Evolutionary conservation across 192 early-diverging fungal species (phyloP), one percentile per base, ranked within the genome.

Genomic region (Umbelopsis sp.): DNA sequence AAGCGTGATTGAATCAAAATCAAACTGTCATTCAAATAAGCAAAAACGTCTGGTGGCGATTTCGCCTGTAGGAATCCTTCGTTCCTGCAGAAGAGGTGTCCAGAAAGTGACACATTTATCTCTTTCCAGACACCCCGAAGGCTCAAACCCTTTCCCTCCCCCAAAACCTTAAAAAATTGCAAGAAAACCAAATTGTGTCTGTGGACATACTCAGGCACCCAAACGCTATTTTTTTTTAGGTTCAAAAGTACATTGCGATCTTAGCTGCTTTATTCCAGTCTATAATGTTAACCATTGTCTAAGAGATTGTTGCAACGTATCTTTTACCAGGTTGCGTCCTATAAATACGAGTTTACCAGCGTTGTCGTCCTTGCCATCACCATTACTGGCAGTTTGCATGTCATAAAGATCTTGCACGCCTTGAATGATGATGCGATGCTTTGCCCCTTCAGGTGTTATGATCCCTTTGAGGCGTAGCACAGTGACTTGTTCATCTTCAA

Each of bases 321-420:
- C 45, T n/a, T 69, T 59, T 14, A 72, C 38, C 12, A 82, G 45
- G 43, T 75, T 78, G 43, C 68, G 62, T 17, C 80, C 80, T 32
- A 82, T 82, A 51, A 82, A 62, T 22, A 82, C 80, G 38, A 82
- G 71, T 56, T 80, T 82, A 52, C 74, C 79, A 21, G 22, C 54
- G 29, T 22, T 66, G 36, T 70, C 76, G 36, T 69, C 34, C 74
- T 80, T 81, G 20, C 20, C 45, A 7, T 74, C 80, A 1, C 47
- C 68, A 7, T 50, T 68, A 41, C 44, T 51, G 1, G 87, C 89
- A 36, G 80, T 65, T 62, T 90, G 88, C 59, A 80, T 84, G 71
- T 91, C 90, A 72, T 88, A 91, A 12, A 91, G 70, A 49, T 91
- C 90, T 44, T 88, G 81, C 1, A 91, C 90, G 17, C 83, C 88